Conservation (phyloP, 2,329 filamentous ascomycete species). For the Didymosphaeria variabile region DNA sequence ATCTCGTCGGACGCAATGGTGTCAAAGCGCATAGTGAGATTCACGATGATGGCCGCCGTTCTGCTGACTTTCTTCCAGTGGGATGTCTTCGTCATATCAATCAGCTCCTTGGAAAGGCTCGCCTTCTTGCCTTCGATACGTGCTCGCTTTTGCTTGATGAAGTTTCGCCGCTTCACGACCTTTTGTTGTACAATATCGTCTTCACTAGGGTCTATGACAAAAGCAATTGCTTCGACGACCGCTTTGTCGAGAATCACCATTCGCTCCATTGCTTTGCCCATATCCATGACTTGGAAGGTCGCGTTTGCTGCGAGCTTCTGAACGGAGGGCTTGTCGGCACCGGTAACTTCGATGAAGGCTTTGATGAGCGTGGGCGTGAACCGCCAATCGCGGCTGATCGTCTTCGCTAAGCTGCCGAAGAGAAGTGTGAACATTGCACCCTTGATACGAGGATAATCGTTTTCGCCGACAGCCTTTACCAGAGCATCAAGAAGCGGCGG, state of each 20-base stretch:
- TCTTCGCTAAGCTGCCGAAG: slow-evolving; percentile 88
- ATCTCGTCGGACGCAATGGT: slow-evolving; percentile 82
- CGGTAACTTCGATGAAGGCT: slow-evolving; percentile 87
- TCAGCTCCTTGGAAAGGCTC: slow-evolving; percentile 80
- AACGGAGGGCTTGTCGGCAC: slow-evolving; percentile 92
- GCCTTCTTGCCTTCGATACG: slow-evolving; percentile 86
- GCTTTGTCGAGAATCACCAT: slow-evolving; percentile 82
- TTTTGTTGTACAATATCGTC: slow-evolving; percentile 66
- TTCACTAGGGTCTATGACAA: slow-evolving; percentile 44
- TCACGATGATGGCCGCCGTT: slow-evolving; percentile 89
- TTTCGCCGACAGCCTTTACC: slow-evolving; percentile 77
- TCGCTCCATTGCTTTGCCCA: slow-evolving; percentile 85
- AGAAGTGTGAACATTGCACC: slow-evolving; percentile 91
- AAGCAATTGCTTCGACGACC: slow-evolving; percentile 71
- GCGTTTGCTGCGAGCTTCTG: slow-evolving; percentile 86
- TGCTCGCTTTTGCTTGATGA: slow-evolving; percentile 76
- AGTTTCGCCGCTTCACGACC: slow-evolving; percentile 74
- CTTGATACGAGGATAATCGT: slow-evolving; percentile 92
- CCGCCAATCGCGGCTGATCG: slow-evolving; percentile 90
- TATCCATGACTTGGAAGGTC: slow-evolving; percentile 87
- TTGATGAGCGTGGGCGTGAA: slow-evolving; percentile 91
- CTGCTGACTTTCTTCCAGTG: slow-evolving; percentile 97
- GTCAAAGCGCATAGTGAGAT: slow-evolving; percentile 90
- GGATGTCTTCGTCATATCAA: slow-evolving; percentile 76
- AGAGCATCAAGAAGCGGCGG: slow-evolving; percentile 84